phyloP scores from a whole-genome alignment of 1,139 yeast species.

The Saccharomyces hybrid region DNA sequence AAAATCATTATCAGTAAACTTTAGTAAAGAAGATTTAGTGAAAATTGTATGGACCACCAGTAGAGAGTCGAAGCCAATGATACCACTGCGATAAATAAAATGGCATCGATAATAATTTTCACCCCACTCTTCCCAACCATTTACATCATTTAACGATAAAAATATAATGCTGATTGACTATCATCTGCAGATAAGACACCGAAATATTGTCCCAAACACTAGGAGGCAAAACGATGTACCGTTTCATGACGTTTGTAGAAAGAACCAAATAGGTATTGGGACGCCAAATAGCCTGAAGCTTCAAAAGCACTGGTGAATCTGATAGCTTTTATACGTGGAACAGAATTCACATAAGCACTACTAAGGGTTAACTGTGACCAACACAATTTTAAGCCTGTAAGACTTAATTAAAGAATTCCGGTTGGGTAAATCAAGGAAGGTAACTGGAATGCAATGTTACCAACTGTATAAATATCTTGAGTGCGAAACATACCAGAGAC shows the following conservation, averaged over 20 bases:
- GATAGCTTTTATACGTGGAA: constrained; percentile 46
- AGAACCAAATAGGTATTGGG: constrained; percentile 54
- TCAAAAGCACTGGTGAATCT: constrained; percentile 64
- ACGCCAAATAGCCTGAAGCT: constrained; percentile 51
- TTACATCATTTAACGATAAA: constrained; percentile 39
- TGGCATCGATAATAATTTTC: constrained; percentile 64
- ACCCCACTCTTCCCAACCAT: constrained; percentile 58
- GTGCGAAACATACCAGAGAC: constrained; percentile 53
- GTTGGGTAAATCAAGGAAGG: constrained; percentile 36
- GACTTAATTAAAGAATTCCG: constrained; percentile 44
- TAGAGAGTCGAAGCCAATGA: constrained; percentile 51
- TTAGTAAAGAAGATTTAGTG: constrained; percentile 48
- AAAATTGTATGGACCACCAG: constrained; percentile 68
- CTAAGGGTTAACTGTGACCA: constrained; percentile 64
- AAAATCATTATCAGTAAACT: too few species aligned
- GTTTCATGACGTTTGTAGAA: constrained; percentile 57
- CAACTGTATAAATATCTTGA: constrained; percentile 50
- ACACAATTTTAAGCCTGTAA: constrained; percentile 46
- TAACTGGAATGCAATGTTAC: constrained; percentile 50
- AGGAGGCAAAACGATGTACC: constrained; percentile 53
- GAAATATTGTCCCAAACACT: constrained; percentile 51
- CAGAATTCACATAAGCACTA: constrained; percentile 40
- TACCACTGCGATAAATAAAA: constrained; percentile 50
- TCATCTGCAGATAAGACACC: constrained; percentile 60
- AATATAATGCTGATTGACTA: constrained; percentile 52